These are phyloP conservation scores for Hordeum marinum DNA, from an alignment of 176 grass and related monocot genomes.

Conservation along the genomic window DNA sequence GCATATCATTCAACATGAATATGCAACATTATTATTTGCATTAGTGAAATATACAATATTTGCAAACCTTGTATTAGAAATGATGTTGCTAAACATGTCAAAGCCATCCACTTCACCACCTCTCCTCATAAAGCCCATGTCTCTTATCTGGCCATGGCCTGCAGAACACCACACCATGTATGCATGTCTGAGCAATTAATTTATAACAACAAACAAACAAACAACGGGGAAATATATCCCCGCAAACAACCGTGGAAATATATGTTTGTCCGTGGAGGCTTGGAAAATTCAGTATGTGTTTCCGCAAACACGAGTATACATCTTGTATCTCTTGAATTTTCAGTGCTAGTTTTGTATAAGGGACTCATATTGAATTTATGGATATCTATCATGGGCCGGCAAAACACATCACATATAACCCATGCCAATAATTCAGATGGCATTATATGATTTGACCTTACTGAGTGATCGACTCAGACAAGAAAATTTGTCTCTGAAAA, in stretches of 20 bases:
- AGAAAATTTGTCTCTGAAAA: conserved; percentile 23
- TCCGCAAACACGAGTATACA: neutral
- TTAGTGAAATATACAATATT: neutral
- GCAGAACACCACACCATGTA: conserved; percentile 21
- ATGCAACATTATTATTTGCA: neutral
- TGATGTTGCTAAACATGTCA: conserved; percentile 8
- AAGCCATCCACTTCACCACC: conserved; percentile 19
- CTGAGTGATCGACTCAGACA: conserved; percentile 23
- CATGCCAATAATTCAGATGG: conserved; percentile 37
- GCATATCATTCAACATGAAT: neutral
- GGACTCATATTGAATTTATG: neutral
- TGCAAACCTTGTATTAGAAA: conserved; percentile 40
- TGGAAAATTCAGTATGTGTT: neutral
- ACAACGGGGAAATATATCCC: no score
- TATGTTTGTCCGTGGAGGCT: neutral
- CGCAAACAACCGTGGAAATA: neutral
- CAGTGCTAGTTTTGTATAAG: conserved; percentile 3
- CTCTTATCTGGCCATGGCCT: conserved; percentile 42
- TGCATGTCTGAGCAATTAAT: conserved; percentile 6
- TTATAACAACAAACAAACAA: neutral
- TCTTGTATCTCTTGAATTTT: neutral
- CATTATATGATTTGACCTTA: conserved; percentile 47
- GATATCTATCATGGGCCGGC: neutral
- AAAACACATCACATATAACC: conserved; percentile 10
- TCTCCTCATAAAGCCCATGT: conserved; percentile 42